These are phyloP conservation scores for Pontederia paniculata DNA, from an alignment of 176 grass and related monocot species.

Conservation along the genomic window DNA sequence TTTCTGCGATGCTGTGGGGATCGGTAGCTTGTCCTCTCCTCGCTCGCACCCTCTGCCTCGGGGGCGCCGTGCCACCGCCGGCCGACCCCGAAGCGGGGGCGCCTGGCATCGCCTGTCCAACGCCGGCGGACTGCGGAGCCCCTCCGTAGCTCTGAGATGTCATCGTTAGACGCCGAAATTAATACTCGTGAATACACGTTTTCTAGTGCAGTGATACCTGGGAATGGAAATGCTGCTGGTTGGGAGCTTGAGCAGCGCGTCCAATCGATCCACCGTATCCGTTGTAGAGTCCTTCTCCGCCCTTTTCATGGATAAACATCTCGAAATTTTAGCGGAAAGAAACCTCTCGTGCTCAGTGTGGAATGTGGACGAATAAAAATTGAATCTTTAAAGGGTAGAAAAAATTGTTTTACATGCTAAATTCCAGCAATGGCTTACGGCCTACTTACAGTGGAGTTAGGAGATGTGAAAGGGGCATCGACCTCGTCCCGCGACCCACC, in stretches of 20 bases:
- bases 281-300: slow-evolving; percentile 24
- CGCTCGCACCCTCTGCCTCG: slow-evolving; percentile 17
- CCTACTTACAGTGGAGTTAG: slow-evolving; percentile 41
- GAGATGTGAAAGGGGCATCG: slow-evolving; percentile 72
- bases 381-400: not conserved
- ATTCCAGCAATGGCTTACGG: no score
- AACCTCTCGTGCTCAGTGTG: no score
- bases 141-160: slow-evolving; percentile 42
- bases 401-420: not conserved
- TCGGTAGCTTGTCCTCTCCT: slow-evolving; percentile 24
- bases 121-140: slow-evolving; percentile 19
- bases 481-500: slow-evolving; percentile 37
- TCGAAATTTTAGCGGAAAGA: not conserved
- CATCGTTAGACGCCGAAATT: not conserved
- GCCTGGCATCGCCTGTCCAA: not conserved
- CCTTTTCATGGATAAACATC: slow-evolving; percentile 10
- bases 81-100: slow-evolving; percentile 20
- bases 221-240: slow-evolving; percentile 4
- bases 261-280: slow-evolving; percentile 23
- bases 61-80: slow-evolving; percentile 8
- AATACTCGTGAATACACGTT: not conserved
- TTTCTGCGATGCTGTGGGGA: slow-evolving; percentile 39
- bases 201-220: not conserved
- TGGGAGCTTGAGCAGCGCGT: not conserved
- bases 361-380: not conserved